Conservation (phyloP, 2,329 filamentous ascomycete genomes). For the Pyrenophora teres region DNA sequence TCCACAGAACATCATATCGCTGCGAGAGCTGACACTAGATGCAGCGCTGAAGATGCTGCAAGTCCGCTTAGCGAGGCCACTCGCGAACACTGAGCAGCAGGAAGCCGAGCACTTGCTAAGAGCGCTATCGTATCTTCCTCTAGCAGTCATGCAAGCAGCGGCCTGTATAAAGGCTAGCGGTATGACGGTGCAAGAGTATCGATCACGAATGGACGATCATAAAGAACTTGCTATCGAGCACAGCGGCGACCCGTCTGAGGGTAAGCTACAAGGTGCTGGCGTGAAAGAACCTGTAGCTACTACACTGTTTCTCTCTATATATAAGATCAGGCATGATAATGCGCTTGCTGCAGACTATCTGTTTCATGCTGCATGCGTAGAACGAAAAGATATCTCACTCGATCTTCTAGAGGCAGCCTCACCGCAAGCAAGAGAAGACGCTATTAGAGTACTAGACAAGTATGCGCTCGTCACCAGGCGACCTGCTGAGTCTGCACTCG, state of each 20-base stretch:
- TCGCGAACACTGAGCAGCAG: conserved; percentile 14
- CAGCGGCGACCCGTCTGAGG: conserved; percentile 41
- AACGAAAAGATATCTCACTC: conserved; percentile 24
- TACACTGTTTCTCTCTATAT: conserved; percentile 51
- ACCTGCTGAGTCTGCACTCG: conserved; percentile 12
- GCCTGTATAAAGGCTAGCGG: conserved; percentile 18
- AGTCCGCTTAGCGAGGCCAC: conserved; percentile 12
- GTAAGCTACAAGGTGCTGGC: conserved; percentile 22
- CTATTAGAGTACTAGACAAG: conserved; percentile 16
- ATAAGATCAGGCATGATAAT: conserved; percentile 31
- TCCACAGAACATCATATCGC: conserved; percentile 18
- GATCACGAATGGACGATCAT: neutral
- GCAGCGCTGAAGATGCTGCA: conserved; percentile 24
- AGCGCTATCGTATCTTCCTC: conserved; percentile 25
- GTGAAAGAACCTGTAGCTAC: conserved; percentile 48
- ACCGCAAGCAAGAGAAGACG: conserved; percentile 11
- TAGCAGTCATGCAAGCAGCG: conserved; percentile 26
- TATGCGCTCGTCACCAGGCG: conserved; percentile 19
- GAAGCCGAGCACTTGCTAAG: conserved; percentile 17
- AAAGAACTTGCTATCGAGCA: conserved; percentile 20
- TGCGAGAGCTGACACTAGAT: conserved; percentile 20
- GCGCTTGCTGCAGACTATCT: conserved; percentile 45
- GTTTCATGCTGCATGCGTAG: conserved; percentile 48
- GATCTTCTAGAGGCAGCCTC: conserved; percentile 22
- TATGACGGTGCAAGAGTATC: conserved; percentile 20